Conservation (phyloP, 2,329 filamentous ascomycete genomes). For the Aspergillus nomiae region DNA sequence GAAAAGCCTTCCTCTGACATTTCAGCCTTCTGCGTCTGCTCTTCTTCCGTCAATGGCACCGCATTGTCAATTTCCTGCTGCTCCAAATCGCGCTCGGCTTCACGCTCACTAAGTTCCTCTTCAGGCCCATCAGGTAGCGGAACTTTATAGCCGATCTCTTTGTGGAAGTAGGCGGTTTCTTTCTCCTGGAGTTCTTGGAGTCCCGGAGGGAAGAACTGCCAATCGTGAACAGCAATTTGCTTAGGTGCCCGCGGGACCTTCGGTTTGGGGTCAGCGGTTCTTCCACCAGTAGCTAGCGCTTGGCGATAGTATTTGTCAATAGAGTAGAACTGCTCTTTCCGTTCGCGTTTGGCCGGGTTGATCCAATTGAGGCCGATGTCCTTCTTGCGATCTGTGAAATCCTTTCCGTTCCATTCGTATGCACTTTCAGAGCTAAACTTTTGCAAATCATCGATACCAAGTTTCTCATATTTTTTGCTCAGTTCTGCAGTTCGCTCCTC, state of each 20-base stretch:
- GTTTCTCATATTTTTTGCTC: constrained; percentile 92
- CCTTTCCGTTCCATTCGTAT: constrained; percentile 98
- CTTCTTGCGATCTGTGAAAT: constrained; percentile 89
- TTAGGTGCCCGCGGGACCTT: constrained; percentile 95
- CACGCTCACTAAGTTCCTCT: constrained; percentile 80
- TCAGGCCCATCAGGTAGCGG: constrained; percentile 86
- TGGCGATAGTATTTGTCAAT: constrained; percentile 99
- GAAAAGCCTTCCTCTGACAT: constrained; percentile 84
- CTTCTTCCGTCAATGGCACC: constrained; percentile 81
- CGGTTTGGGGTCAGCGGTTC: constrained; percentile 81
- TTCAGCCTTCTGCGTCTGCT: constrained; percentile 80
- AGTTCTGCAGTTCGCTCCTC: constrained; percentile 87
- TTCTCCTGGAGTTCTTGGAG: constrained; percentile 90
- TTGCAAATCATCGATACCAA: constrained; percentile 94
- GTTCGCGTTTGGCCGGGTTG: constrained; percentile 95
- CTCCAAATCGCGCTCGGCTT: constrained; percentile 82
- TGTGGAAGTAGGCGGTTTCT: constrained; percentile 93
- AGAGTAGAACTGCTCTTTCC: constrained; percentile 96
- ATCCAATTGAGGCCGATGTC: constrained; percentile 95
- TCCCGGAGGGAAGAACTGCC: constrained; percentile 89
- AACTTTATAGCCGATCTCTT: constrained; percentile 94
- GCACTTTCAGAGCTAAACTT: constrained; percentile 97
- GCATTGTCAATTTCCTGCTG: constrained; percentile 94
- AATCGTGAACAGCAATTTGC: constrained; percentile 89
- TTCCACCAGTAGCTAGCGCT: constrained; percentile 78